Base-by-base conservation (phyloP, 75 land plant species). In the Gnetum montanum region DNA sequence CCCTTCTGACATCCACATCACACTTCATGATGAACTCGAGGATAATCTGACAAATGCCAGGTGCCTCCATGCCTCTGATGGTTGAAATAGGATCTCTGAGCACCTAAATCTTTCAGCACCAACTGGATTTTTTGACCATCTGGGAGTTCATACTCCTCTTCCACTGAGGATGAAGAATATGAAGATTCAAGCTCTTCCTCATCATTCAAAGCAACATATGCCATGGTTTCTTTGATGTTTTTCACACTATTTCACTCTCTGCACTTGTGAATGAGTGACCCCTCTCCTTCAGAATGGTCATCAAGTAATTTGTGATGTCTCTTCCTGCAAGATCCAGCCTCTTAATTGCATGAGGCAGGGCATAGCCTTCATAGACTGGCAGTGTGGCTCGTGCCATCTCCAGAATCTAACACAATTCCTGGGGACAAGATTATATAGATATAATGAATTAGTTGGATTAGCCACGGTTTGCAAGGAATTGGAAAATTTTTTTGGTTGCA, bases 331-430 rank as follows among this genome's bases (percentile, higher is more conserved):
- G 62, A 29, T 74, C 77, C 34, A 74, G 38, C 49, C 77, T 59
- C n/a, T 69, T 62, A 25, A 74, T 74, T 3, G 77, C 77, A 46
- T 74, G 77, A 19, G 77, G 77, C 28, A 74, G 40, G 0, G 77
- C 66, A 49, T 72, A 67, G 8, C 75, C 75, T 46, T 72, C 71
- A 24, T 72, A 72, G 29, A 72, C 67, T 13, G 77, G 77, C 18
- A 74, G 71, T 33, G 74, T 74, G 67, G 69, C 74, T 74, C 46
- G 64, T 74, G 45, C 77, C 77, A 52, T 74, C 77, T 29, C 77
- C 77, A 31, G 74, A 70, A 34, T 59, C 67, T 0, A 46, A 43
- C 25, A 70, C 63, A 70, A 65, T 70, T 63, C 77, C 63, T 66
- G 60, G 6, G 47, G 18, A 5, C n/a, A n/a, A n/a, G n/a, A n/a